These are phyloP conservation scores for Cladosporium sp. DNA, from an alignment of 2,329 filamentous ascomycete species.

Conservation along the genomic window DNA sequence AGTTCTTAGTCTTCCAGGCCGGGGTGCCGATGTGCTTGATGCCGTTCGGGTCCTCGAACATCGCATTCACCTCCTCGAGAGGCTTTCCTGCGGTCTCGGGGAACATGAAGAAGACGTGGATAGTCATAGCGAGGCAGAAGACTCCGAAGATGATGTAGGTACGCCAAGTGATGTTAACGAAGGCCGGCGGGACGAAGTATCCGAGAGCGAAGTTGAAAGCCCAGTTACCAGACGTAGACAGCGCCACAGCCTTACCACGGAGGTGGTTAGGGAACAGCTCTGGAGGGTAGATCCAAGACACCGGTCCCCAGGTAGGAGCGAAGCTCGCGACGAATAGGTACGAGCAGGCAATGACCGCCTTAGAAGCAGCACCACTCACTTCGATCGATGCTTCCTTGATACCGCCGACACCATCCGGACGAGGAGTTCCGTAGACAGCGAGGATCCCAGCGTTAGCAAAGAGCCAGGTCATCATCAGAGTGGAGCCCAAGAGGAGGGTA, in stretches of 20 bases:
- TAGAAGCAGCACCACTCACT: conserved; percentile 42
- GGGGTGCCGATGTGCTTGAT: conserved; percentile 51
- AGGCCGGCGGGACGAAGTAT: conserved; percentile 60
- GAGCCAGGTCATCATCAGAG: conserved; percentile 64
- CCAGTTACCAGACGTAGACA: conserved; percentile 64
- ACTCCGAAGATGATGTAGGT: conserved; percentile 75
- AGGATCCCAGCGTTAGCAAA: conserved; percentile 65
- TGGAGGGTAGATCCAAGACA: conserved; percentile 52
- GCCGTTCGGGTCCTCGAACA: conserved; percentile 56
- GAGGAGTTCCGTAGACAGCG: conserved; percentile 56
- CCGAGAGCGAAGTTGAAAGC: conserved; percentile 58
- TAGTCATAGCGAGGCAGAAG: conserved; percentile 67
- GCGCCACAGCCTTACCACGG: conserved; percentile 63
- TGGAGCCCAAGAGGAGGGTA: conserved; percentile 64
- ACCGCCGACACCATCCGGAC: conserved; percentile 39
- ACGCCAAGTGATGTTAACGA: conserved; percentile 56
- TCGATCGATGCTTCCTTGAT: conserved; percentile 44
- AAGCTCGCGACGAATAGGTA: conserved; percentile 73
- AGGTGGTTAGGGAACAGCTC: conserved; percentile 64
- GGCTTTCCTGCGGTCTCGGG: conserved; percentile 73
- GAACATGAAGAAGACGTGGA: conserved; percentile 67
- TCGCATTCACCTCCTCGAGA: conserved; percentile 73
- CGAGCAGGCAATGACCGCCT: conserved; percentile 64
- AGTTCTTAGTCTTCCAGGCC: conserved; percentile 55
- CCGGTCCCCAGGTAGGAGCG: conserved; percentile 64